phyloP scores from a whole-genome alignment of 495 filamentous ascomycete species.

The Neurospora sp. region DNA sequence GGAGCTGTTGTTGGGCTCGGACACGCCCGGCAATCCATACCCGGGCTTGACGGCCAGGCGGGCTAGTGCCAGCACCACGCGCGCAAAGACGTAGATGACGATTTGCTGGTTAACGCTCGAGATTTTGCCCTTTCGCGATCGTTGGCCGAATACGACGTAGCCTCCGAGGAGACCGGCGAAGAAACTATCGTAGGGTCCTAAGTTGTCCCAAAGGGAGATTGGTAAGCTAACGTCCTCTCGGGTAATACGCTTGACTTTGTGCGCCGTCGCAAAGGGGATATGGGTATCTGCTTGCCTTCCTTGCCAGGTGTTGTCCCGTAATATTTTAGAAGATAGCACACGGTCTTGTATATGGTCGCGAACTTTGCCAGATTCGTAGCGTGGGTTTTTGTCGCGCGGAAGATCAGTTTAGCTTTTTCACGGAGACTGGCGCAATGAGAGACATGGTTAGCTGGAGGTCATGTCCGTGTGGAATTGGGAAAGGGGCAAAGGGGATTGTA shows the following conservation, averaged over 20 bases:
- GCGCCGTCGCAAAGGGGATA: neutral
- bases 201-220: neutral
- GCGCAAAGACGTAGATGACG: conserved; percentile 93
- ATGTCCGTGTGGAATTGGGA: neutral
- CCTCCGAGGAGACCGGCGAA: conserved; percentile 85
- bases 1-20: conserved; percentile 24
- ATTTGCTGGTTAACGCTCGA: conserved; percentile 92
- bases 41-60: conserved; percentile 67
- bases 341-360: conserved; percentile 76
- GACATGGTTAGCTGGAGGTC: neutral
- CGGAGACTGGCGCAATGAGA: conserved; percentile 42
- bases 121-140: conserved; percentile 47
- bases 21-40: conserved; percentile 33
- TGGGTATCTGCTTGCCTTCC: conserved; percentile 29
- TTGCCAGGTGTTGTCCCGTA: conserved; percentile 48
- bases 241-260: neutral
- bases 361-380: conserved; percentile 86
- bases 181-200: conserved; percentile 69
- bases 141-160: conserved; percentile 82
- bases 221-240: neutral
- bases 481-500: neutral
- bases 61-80: conserved; percentile 73
- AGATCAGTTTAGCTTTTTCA: conserved; percentile 65
- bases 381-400: conserved; percentile 81
- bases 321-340: conserved; percentile 59